Evolutionary conservation across 2,329 filamentous ascomycete genomes (phyloP), one percentile per base, ranked within the genome.

Genomic region (Diaporthe batatas): DNA sequence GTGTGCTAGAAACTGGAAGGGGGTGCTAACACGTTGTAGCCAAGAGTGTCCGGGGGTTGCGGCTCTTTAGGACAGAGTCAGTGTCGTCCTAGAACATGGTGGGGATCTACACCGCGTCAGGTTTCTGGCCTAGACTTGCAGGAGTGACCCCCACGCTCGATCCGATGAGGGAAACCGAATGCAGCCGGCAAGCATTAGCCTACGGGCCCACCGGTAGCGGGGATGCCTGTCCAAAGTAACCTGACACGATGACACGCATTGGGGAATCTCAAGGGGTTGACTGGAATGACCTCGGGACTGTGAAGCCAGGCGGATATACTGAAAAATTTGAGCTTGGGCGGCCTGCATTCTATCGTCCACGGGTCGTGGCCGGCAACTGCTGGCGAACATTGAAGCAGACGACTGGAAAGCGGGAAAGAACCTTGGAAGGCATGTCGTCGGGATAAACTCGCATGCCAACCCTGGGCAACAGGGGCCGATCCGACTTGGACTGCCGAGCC

Each of bases 401-500:
- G 0, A 32, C 32, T 47, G 23, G n/a, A 39, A 39, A 53, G n/a
- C 29, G 47, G 44, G 47, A 25, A 42, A 42, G 16, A 36, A 36
- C 8, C 8, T 8, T 11, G 1, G 6, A 47, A 67, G 47, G 21
- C 44, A 36, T 67, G 62, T 67, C 62, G 47, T 53, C 62, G 62
- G 62, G 62, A 67, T 67, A 67, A 53, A 53, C 47, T 53, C 32
- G 32, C 47, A 67, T 67, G 62, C 62, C 62, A 67, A 67, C 44
- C 47, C 62, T 34, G 32, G 62, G 58, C 58, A 62, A 42, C 23
- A 59, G 44, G 23, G 53, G 62, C 62, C 62, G 62, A 53, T 29
- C 62, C 62, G 62, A 67, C 62, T 67, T 67, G 62, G 47, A 67
- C 47, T 67, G 62, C 62, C 62, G 62, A 67, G 62, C 62, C 62